Base-by-base conservation (phyloP, 2,329 filamentous ascomycete species). In the Aspergillus pseudotamarii region DNA sequence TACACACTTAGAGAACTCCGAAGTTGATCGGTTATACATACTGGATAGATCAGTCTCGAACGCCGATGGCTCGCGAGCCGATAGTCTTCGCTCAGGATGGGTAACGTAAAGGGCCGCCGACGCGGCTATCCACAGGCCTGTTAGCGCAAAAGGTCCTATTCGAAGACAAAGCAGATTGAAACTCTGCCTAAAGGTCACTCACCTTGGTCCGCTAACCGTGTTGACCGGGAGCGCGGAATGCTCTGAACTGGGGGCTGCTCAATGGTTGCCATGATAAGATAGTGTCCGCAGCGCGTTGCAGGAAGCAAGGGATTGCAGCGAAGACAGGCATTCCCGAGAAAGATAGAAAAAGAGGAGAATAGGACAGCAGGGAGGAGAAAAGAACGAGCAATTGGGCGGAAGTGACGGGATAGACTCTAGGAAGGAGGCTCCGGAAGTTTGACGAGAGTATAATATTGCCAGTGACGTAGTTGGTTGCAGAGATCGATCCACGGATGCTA, bases 61-160 rank as follows among this genome's bases (percentile, higher is more conserved):
- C 11, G 64, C 61, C 10, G 64, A 60, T 8, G 69, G 64, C 53
- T 73, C 69, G 21, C 68, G 70, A 46, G 71, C 59, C n/a, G 72
- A 71, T 23, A 71, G 56, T 63, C 70, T 77, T 41, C 73, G 74
- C 70, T 73, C 74, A 45, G 73, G 75, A 71, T 82, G 80, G 16
- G 83, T 85, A 56, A 81, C 84, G 72, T 86, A 86, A 16, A 89
- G 76, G 6, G 88, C 88, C 64, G 88, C 86, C 12, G 83, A 84
- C n/a, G 87, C 87, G 67, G 88, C 88, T 82, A 63, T 63, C 63
- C 60, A 53, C 62, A 54, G 59, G 53, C 43, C 14, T 50, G 58
- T 66, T 36, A 59, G 57, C 36, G 12, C 56, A 36, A 36, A 26
- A 16, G 23, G 30, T 34, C 12, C 10, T 26, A 46, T 46, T 26